Conservation (phyloP, 2,329 filamentous ascomycete genomes). For the Aureobasidium sp. region DNA sequence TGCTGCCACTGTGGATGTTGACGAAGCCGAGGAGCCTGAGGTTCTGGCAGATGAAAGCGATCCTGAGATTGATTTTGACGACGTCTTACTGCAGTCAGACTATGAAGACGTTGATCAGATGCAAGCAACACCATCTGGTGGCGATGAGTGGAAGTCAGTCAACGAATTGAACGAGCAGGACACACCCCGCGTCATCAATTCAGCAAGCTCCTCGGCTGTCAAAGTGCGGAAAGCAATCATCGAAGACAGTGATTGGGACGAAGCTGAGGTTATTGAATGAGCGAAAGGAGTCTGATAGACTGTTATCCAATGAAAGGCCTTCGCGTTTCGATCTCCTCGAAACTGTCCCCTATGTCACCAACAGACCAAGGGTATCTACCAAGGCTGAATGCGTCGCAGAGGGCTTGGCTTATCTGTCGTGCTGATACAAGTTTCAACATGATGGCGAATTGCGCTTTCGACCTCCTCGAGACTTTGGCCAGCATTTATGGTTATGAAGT, state of each 20-base stretch:
- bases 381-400: slow-evolving; percentile 14
- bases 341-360: background rate
- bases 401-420: slow-evolving; percentile 11
- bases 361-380: background rate
- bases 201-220: background rate
- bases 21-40: background rate
- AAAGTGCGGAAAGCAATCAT: slow-evolving; percentile 32
- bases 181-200: slow-evolving; percentile 12
- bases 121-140: background rate
- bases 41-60: background rate
- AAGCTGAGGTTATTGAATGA: slow-evolving; percentile 34
- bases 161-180: slow-evolving; percentile 15
- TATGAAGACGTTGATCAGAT: slow-evolving; percentile 5
- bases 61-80: slow-evolving; percentile 4
- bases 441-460: slow-evolving; percentile 28
- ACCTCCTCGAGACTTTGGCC: slow-evolving; percentile 46
- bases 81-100: slow-evolving; percentile 7
- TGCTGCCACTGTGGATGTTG: background rate
- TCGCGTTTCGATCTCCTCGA: too few species aligned
- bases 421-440: slow-evolving; percentile 18
- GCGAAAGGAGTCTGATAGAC: too few species aligned
- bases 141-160: slow-evolving; percentile 5
- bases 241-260: slow-evolving; percentile 50
- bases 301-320: background rate
- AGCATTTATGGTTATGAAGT: slow-evolving; percentile 51